These are phyloP conservation scores for Arthroderma sp. DNA, from an alignment of 2,329 filamentous ascomycete genomes.

Conservation along the genomic window DNA sequence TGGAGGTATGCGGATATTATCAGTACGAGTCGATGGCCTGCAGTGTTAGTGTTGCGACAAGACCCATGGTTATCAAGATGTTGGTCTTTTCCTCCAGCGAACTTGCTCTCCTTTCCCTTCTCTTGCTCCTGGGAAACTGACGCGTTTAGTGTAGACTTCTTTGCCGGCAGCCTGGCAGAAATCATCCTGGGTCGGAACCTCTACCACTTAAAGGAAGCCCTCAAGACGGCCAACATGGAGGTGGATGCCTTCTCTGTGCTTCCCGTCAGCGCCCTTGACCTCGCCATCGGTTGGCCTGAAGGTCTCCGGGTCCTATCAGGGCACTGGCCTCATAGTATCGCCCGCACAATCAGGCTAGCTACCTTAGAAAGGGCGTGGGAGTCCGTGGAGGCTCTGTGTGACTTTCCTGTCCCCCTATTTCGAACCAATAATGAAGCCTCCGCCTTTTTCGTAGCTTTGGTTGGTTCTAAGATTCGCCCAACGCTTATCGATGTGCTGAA, in stretches of 20 bases:
- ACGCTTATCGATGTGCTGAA: neutral
- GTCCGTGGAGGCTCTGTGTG: neutral
- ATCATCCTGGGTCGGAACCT: neutral
- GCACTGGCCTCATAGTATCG: neutral
- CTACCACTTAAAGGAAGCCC: neutral
- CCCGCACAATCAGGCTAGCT: neutral
- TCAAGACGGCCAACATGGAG: neutral
- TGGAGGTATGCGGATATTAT: neutral
- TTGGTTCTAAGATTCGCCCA: neutral
- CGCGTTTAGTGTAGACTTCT: neutral
- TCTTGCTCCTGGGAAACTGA: neutral
- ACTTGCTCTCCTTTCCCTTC: neutral
- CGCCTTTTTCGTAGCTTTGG: neutral
- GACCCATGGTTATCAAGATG: neutral
- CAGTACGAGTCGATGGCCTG: neutral
- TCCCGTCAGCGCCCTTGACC: neutral
- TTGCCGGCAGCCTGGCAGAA: neutral
- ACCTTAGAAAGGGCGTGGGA: neutral
- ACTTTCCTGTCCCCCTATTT: neutral
- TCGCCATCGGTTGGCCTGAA: neutral
- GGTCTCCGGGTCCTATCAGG: neutral
- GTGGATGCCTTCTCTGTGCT: neutral
- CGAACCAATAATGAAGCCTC: neutral
- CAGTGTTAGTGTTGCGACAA: neutral
- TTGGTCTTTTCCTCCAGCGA: neutral